These are phyloP conservation scores for Prunus fruticosa DNA, from an alignment of 306 rosid genomes.

Conservation along the genomic window DNA sequence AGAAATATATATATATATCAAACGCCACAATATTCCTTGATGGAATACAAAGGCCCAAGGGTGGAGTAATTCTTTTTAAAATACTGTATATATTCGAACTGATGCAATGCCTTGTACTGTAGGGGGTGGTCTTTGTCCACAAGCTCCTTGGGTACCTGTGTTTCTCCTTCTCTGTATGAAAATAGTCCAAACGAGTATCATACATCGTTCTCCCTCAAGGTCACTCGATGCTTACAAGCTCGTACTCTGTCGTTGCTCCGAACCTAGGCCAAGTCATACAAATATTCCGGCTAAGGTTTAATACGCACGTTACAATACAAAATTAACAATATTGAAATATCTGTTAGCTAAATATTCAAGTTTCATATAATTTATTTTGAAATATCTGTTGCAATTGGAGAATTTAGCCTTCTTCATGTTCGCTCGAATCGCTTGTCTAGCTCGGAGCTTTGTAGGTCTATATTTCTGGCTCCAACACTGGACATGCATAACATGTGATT, in stretches of 20 bases:
- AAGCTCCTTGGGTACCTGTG: constrained; percentile 16
- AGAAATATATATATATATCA: background rate
- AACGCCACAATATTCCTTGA: background rate
- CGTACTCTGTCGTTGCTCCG: constrained; percentile 36
- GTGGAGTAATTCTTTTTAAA: background rate
- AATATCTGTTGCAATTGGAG: no score
- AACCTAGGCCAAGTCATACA: constrained; percentile 1
- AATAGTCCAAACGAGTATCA: constrained; percentile 21
- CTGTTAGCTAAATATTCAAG: no score
- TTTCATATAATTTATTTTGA: no score
- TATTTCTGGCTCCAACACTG: no score
- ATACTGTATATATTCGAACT: background rate
- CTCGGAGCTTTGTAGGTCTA: no score
- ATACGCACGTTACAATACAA: no score
- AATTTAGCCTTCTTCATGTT: no score
- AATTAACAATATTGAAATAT: no score
- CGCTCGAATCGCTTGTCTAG: no score
- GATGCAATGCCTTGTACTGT: constrained; percentile 22
- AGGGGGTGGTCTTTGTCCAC: constrained; percentile 22
- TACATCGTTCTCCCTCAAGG: background rate
- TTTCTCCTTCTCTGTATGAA: background rate
- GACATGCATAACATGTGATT: no score
- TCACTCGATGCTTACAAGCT: constrained; percentile 21
- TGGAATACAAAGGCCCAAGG: background rate
- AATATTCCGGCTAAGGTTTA: no score